Evolutionary conservation across 1,284 basidiomycete genomes (phyloP).

Genomic region (Retiboletus fuscus): DNA sequence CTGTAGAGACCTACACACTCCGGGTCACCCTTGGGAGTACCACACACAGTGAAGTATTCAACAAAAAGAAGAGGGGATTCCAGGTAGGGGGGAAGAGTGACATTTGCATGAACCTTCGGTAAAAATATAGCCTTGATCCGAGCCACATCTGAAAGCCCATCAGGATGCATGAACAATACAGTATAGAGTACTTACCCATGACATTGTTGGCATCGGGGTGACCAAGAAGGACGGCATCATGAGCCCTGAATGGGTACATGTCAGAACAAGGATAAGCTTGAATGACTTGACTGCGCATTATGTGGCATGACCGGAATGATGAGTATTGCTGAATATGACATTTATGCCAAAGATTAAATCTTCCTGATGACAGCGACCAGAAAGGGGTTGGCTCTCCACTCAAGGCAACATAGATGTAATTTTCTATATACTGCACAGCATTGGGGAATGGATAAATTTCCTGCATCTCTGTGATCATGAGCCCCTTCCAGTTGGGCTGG

Average conservation of each 20-base stretch:
- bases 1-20: slow-evolving; percentile 13
- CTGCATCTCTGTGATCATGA: background rate
- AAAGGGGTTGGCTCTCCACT: background rate
- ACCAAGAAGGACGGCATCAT: slow-evolving; percentile 3
- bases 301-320: background rate
- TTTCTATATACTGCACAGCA: background rate
- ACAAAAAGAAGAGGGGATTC: slow-evolving; percentile 14
- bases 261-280: slow-evolving; percentile 9
- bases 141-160: background rate
- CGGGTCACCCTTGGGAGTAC: background rate
- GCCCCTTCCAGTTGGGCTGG: background rate
- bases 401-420: background rate
- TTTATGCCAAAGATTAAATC: background rate
- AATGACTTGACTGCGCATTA: slow-evolving; percentile 10
- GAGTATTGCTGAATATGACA: background rate
- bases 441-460: background rate
- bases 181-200: background rate
- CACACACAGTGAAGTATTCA: slow-evolving; percentile 12
- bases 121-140: slow-evolving; percentile 15
- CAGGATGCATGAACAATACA: background rate
- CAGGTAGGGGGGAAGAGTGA: background rate
- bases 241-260: background rate
- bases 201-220: background rate
- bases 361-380: background rate
- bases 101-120: background rate